Evolutionary conservation across 306 rosid genomes (phyloP).

Genomic region (Mimosa pudica): DNA sequence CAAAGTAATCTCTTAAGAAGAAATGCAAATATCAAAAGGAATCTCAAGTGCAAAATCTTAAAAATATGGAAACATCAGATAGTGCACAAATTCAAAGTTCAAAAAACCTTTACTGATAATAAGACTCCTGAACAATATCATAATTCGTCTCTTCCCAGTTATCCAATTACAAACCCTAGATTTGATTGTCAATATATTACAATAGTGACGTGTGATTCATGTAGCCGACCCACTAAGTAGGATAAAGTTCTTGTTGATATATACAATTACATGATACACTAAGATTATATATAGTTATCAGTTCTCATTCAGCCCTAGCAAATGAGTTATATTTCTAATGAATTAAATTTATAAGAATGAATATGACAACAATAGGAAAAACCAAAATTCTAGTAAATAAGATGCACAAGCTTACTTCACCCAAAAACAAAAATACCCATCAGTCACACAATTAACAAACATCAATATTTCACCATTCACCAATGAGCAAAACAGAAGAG

Average conservation of each 20-base stretch:
- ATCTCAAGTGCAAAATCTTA: background rate
- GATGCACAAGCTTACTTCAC: background rate
- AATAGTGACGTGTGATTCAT: no score
- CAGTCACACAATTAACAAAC: background rate
- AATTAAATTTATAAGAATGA: slow-evolving; percentile 7
- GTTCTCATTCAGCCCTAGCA: background rate
- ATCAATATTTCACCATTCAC: slow-evolving; percentile 9
- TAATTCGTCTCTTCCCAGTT: background rate
- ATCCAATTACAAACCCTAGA: background rate
- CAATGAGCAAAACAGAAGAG: slow-evolving; percentile 10
- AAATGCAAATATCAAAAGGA: background rate
- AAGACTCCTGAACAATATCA: background rate
- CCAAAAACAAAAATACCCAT: background rate
- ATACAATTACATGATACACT: background rate
- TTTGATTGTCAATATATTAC: no score
- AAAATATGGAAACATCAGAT: background rate
- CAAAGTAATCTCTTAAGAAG: background rate
- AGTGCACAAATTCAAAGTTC: background rate
- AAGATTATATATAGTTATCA: background rate
- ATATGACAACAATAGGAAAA: background rate
- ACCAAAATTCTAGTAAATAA: background rate
- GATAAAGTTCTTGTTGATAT: no score
- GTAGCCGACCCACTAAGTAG: no score
- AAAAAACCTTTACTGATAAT: background rate
- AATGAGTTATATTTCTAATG: background rate